These are phyloP conservation scores for Trichoderma arundinaceum DNA, from an alignment of 2,329 filamentous ascomycete genomes.

Conservation along the genomic window DNA sequence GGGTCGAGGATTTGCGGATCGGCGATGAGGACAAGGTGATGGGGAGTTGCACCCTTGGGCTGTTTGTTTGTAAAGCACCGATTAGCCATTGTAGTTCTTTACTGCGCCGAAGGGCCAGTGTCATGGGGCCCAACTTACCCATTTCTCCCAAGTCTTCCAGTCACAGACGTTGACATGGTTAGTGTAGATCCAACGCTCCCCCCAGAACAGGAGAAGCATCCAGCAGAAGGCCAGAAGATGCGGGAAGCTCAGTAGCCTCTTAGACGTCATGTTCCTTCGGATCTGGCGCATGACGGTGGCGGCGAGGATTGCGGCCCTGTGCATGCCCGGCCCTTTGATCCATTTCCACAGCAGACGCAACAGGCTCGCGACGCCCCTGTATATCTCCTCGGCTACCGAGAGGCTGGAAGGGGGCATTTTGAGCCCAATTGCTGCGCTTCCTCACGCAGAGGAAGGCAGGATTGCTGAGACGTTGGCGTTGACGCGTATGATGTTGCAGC, in stretches of 20 bases:
- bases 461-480: background rate
- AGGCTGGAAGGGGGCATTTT: conserved; percentile 40
- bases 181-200: conserved; percentile 79
- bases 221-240: conserved; percentile 75
- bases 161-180: conserved; percentile 72
- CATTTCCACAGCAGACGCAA: conserved; percentile 49
- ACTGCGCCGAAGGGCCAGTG: background rate
- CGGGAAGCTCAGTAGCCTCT: conserved; percentile 65
- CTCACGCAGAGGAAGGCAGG: conserved; percentile 2
- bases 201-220: conserved; percentile 80
- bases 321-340: conserved; percentile 49
- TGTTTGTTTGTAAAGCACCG: conserved; percentile 45
- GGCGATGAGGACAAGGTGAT: conserved; percentile 82
- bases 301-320: conserved; percentile 43
- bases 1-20: conserved; percentile 93
- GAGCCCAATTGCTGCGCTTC: conserved; percentile 40
- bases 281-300: conserved; percentile 40
- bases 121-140: conserved; percentile 64
- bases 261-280: conserved; percentile 53
- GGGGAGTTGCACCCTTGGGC: conserved; percentile 79
- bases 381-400: conserved; percentile 37
- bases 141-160: conserved; percentile 91
- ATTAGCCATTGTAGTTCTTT: background rate
- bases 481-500: background rate
- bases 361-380: conserved; percentile 36